Base-by-base conservation (phyloP, 2,329 filamentous ascomycete genomes). In the Cordyceps tenuipes region DNA sequence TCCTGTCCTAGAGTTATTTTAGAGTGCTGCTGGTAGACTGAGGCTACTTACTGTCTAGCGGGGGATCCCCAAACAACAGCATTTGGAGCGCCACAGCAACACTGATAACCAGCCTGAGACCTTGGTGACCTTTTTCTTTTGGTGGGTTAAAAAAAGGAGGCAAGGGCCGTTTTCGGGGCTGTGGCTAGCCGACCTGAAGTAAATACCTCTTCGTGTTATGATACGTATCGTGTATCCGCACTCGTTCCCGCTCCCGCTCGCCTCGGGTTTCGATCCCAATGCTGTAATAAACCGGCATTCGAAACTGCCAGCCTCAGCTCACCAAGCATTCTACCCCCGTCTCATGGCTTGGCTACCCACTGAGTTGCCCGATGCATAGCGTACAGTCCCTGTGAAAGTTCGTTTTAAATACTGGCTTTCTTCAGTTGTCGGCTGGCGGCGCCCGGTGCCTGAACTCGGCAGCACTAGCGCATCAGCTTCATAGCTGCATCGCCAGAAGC, bases 391-490 rank as follows among this genome's bases (percentile, higher is more conserved):
- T n/a, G 36, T 57, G 55, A 44, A 50, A 50, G 46, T 34, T 19
- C 19, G 12, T 34, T n/a, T n/a, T n/a, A 17, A 19, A 26, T 17
- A 23, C 50, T 34, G 44, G 55, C 36, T n/a, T 43, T 21, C 21
- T 23, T 49, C 21, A 57, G 31, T 57, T 2, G 9, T 44, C 26
- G n/a, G 2, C 8, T 23, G 6, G 49, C 49, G 36, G 49, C 49
- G 49, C 48, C 48, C 44, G 41, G 47, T 50, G 55, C 56, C 47
- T 50, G 36, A 34, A 41, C 43, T 56, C n/a, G 55, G 55, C 46
- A 31, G 21, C 36, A 46, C 39, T 47, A 59, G 56, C 48, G 56
- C 48, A 48, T 59, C 44, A 52, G 56, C 19, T 46, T 59, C 48
- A 26, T 46, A 52, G 56, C 19, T 46, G 52, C 48, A 26, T 46